Evolutionary conservation across 305 asterid species (phyloP).

Genomic region (Ajuga reptans): DNA sequence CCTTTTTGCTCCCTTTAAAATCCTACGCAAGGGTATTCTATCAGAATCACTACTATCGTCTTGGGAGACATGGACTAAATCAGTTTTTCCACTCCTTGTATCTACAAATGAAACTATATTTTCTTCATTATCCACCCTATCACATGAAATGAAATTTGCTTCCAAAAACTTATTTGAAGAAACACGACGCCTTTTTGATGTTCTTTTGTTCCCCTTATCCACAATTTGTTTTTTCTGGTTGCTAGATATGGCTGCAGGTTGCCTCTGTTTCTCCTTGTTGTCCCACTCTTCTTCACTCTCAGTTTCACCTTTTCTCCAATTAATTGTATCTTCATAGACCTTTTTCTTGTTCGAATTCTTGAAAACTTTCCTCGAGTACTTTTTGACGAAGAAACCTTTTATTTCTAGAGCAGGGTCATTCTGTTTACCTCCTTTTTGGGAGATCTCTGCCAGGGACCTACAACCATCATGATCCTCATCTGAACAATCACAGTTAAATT

Average conservation of each 20-base stretch:
- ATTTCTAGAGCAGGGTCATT: not conserved
- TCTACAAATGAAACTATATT: conserved; percentile 27
- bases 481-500: conserved; percentile 19
- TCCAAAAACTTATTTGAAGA: conserved; percentile 31
- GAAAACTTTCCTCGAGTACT: conserved; percentile 15
- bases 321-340: conserved; percentile 11
- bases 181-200: conserved; percentile 29
- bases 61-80: conserved; percentile 16
- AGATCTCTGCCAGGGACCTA: conserved; percentile 1
- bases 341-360: conserved; percentile 26
- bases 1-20: not conserved
- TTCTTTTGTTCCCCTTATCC: conserved; percentile 25
- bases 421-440: conserved; percentile 1
- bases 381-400: conserved; percentile 20
- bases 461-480: conserved; percentile 18
- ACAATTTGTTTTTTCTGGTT: conserved; percentile 20
- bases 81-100: conserved; percentile 14
- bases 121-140: conserved; percentile 53
- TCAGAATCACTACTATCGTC: conserved; percentile 21
- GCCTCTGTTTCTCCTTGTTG: conserved; percentile 31
- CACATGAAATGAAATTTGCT: conserved; percentile 28
- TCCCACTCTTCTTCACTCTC: conserved; percentile 40
- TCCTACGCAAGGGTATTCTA: conserved; percentile 16
- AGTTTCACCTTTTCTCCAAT: conserved; percentile 24
- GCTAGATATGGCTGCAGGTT: conserved; percentile 12